Evolutionary conservation across 176 grass and related monocot species (phyloP).

Genomic region (Puccinellia tenuiflora): DNA sequence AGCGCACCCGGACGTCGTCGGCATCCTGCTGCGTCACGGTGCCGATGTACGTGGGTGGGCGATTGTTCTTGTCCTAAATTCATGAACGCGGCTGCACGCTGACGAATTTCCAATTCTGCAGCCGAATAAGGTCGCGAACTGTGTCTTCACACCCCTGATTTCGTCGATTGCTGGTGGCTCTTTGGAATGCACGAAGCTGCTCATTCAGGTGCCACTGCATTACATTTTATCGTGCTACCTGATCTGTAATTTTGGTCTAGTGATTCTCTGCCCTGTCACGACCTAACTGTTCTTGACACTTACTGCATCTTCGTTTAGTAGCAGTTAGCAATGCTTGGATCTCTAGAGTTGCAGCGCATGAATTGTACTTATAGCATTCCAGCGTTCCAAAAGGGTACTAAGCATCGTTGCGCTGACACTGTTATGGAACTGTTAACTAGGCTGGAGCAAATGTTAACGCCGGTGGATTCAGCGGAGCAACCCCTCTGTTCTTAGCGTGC

Average conservation of each 20-base stretch:
- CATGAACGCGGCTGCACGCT: background rate
- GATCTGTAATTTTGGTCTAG: no score
- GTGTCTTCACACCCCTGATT: conserved; percentile 18
- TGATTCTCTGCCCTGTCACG: no score
- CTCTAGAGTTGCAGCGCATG: no score
- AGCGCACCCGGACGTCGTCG: background rate
- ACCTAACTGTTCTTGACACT: no score
- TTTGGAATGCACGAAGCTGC: conserved; percentile 19
- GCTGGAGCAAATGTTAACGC: conserved; percentile 18
- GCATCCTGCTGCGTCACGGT: background rate
- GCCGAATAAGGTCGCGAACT: conserved; percentile 7
- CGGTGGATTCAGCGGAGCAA: conserved; percentile 6
- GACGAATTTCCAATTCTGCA: background rate
- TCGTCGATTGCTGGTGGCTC: background rate
- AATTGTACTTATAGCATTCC: no score
- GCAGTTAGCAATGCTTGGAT: no score
- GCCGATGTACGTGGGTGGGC: conserved; percentile 8
- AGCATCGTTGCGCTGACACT: no score
- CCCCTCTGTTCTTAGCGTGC: conserved; percentile 20
- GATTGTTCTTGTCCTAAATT: no score
- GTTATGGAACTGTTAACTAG: background rate
- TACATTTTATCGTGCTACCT: no score
- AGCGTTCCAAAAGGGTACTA: no score
- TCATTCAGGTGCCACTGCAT: background rate
- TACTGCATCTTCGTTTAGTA: no score